Percentiles rank a stretch among this genome's conserved stretches.
Evolutionary conservation across 352 stramenopile genomes (phyloP).

Genomic region (Globisporangium paddicum): DNA sequence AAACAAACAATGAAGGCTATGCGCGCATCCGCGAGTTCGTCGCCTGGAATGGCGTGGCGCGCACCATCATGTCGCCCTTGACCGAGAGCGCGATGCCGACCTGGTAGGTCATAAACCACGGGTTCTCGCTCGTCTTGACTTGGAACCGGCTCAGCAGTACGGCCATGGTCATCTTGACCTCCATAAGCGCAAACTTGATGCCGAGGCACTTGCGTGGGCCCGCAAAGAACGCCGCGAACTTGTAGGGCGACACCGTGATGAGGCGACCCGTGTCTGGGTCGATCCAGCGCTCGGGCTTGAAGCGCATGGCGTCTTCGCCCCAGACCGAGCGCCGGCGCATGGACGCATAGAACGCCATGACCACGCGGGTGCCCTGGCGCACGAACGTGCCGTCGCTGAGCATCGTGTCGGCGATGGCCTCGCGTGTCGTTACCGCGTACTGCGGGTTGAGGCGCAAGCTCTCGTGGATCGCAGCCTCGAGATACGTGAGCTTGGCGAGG

Average conservation of each 20-base stretch:
- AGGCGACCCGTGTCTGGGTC: slow-evolving; percentile 29
- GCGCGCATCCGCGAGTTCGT: no score
- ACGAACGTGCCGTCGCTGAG: slow-evolving; percentile 71
- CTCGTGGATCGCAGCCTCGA: slow-evolving; percentile 56
- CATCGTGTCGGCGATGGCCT: slow-evolving; percentile 36
- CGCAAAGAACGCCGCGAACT: slow-evolving; percentile 68
- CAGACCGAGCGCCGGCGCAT: slow-evolving; percentile 48
- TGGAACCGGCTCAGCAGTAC: slow-evolving; percentile 48
- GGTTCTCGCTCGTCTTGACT: slow-evolving; percentile 27
- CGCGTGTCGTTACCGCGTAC: slow-evolving; percentile 38
- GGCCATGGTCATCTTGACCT: slow-evolving; percentile 62
- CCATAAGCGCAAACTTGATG: slow-evolving; percentile 55
- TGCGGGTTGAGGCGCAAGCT: slow-evolving; percentile 56
- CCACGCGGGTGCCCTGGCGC: slow-evolving; percentile 33
- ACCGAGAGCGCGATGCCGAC: slow-evolving; percentile 25
- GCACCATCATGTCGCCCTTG: slow-evolving; percentile 29
- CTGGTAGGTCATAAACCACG: slow-evolving; percentile 40
- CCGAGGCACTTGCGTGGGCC: slow-evolving; percentile 67
- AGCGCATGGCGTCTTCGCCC: slow-evolving; percentile 47
- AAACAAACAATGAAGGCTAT: no score
- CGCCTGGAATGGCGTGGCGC: slow-evolving; percentile 7
- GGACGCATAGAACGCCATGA: slow-evolving; percentile 47
- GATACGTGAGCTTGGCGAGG: slow-evolving; percentile 47
- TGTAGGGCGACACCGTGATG: slow-evolving; percentile 39
- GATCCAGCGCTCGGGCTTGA: slow-evolving; percentile 68